Evolutionary conservation across 345 rosid species (phyloP), one percentile per base, ranked within the genome.

Genomic region (Zanthoxylum bungeanum): DNA sequence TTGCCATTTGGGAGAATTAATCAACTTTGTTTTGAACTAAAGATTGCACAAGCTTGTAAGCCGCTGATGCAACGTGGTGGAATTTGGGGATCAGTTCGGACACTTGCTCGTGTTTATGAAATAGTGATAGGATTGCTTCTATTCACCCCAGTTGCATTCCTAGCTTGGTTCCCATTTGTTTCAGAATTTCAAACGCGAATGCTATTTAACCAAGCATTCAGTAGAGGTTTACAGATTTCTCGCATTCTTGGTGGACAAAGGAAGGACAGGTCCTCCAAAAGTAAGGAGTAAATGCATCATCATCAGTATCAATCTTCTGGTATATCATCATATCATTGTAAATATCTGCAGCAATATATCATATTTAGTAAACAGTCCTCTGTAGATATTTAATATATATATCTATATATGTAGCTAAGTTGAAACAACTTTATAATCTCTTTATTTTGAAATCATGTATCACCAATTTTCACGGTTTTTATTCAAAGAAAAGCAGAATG

Each of bases 191-290:
- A 93, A 75, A 89, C 94, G 31, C 85, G 98, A 58, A 87, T 93
- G 92, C 85, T 93, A 27, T 93, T 93, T 81, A 93, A 93, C 88
- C 97, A 93, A 83, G 97, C 98, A 25, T 91, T 93, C 75, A 91
- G 98, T 69, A 88, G 97, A 84, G 98, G 97, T 76, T 83, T 93
- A 51, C 98, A 87, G 77, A 91, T 93, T 67, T 91, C 94, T 1
- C 96, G 96, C 72, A 91, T 93, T 79, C 96, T 93, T 39, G 89
- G 92, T 27, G 93, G 98, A 56, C 87, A 81, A 55, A 86, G 80
- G 81, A 84, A 93, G 75, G 92, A 87, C 56, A 81, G 85, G 4
- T 76, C 92, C 36, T 79, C 94, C 64, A 86, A 80, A 58, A 79
- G 69, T 78, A 86, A 85, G 75, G 91, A 88, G 79, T 88, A 63